These are phyloP conservation scores for Brassica rapa DNA, from an alignment of 345 rosid genomes.

Conservation along the genomic window DNA sequence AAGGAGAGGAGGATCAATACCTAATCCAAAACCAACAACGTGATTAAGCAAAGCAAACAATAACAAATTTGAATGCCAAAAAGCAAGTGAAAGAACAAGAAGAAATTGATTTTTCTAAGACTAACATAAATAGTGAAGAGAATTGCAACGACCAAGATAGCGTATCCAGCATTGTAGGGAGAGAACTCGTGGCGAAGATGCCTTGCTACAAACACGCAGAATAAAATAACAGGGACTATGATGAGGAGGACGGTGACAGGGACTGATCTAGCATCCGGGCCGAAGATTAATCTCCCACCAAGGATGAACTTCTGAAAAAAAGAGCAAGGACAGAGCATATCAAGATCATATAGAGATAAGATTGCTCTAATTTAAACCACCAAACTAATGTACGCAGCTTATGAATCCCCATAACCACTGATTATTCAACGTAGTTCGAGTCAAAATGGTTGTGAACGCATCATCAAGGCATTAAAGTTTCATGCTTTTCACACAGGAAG, in stretches of 20 bases:
- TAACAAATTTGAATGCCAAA: not conserved
- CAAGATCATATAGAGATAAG: not conserved
- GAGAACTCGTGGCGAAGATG: conserved; percentile 91
- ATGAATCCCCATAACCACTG: not conserved
- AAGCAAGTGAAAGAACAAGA: too few relatives aligned
- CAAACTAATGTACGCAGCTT: conserved; percentile 6
- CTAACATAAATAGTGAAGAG: conserved; percentile 78
- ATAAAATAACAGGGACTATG: conserved; percentile 68
- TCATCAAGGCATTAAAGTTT: not conserved
- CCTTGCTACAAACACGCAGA: conserved; percentile 88
- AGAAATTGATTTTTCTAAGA: not conserved
- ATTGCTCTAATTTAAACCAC: not conserved
- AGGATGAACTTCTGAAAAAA: conserved; percentile 75
- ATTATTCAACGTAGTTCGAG: not conserved
- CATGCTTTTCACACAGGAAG: not conserved
- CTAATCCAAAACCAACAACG: conserved; percentile 47
- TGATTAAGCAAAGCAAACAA: conserved; percentile 24
- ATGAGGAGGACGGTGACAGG: conserved; percentile 72
- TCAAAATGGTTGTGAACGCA: not conserved
- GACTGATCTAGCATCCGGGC: conserved; percentile 91
- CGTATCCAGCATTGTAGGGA: conserved; percentile 71
- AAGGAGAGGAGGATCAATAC: conserved; percentile 79
- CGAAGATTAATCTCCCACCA: conserved; percentile 93
- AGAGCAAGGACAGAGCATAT: conserved; percentile 23
- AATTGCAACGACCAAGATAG: conserved; percentile 70